These are phyloP conservation scores for Gymnopus androsaceus DNA, from an alignment of 1,284 basidiomycete genomes.

Conservation along the genomic window DNA sequence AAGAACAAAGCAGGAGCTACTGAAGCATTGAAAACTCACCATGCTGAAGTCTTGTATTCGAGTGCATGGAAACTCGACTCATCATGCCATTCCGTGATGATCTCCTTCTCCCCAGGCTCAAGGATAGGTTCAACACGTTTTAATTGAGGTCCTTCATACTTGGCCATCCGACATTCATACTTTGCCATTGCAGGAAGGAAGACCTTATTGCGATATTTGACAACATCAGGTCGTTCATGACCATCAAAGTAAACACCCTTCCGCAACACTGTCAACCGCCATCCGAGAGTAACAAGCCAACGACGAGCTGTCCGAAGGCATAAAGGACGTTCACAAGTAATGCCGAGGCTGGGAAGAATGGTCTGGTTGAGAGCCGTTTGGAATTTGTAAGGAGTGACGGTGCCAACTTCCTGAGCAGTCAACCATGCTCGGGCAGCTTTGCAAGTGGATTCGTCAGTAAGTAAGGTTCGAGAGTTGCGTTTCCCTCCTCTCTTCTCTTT, in stretches of 20 bases:
- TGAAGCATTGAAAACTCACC: constrained; percentile 11
- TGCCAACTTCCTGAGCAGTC: constrained; percentile 23
- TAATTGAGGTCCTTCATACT: constrained; percentile 24
- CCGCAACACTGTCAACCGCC: constrained; percentile 23
- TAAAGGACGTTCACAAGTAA: constrained; percentile 23
- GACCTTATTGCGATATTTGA: constrained; percentile 29
- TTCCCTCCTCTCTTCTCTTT: constrained; percentile 30
- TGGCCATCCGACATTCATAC: constrained; percentile 28
- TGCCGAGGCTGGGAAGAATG: constrained; percentile 31
- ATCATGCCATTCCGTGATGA: constrained; percentile 38
- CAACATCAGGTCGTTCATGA: constrained; percentile 38
- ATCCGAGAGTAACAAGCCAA: constrained; percentile 35
- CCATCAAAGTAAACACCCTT: constrained; percentile 42
- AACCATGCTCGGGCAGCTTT: constrained; percentile 26
- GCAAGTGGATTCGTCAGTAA: constrained; percentile 31
- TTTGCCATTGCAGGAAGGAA: constrained; percentile 34
- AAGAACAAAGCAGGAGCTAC: not conserved
- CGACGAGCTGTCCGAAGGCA: constrained; percentile 27
- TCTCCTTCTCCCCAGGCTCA: constrained; percentile 26
- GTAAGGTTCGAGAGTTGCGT: constrained; percentile 21
- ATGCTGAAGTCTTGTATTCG: constrained; percentile 22
- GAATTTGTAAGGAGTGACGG: constrained; percentile 31
- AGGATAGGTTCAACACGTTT: constrained; percentile 24
- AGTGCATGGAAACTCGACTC: constrained; percentile 34
- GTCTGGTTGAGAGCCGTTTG: constrained; percentile 25